Base-by-base conservation (phyloP, 352 stramenopile genomes). In the Elongisporangium anandrum region DNA sequence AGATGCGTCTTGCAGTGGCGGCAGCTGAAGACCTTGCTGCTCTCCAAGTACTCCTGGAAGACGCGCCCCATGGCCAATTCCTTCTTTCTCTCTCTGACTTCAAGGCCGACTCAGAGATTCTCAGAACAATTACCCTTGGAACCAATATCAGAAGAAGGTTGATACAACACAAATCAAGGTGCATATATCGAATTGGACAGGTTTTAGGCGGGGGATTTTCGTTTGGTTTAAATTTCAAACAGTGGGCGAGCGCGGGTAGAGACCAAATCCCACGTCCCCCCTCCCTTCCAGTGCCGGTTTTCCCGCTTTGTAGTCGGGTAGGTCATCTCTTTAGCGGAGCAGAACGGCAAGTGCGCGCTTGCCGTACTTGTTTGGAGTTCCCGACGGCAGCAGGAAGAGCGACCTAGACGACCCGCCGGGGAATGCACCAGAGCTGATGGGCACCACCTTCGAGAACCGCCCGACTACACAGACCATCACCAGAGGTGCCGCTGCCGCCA, bases 41-140 rank as follows among this genome's bases (percentile, higher is more conserved):
- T 93, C 60, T 97, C 90, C 50, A 98, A 73, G 63, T 96, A 98
- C 45, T 94, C 78, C 79, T 96, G 88, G 63, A 93, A 93, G 60
- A 91, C 81, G n/a, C 73, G 77, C 38, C 84, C 81, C 84, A 93
- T 93, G 16, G 17, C 15, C 47, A n/a, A 13, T 29, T 26, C 10
- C 49, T 26, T 53, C 29, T 7, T 34, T 34, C 7, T 7, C 7
- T 34, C 24, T 34, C 24, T 34, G 24, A 7, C 24, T 34, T 41
- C 29, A 41, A 41, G 6, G 29, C 29, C 29, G 29, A 41, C 29
- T 41, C 29, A 41, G 29, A 41, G 9, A 2, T 41, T 41, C 9
- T 41, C 29, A 41, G 29, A 41, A 41, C 9, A 9, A 41, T 4
- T 4, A 41, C 29, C 4, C 24, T 34, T 34, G 24, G 24, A 7